Base-by-base conservation (phyloP, 352 stramenopile genomes). In the Phytopythium litorale region DNA sequence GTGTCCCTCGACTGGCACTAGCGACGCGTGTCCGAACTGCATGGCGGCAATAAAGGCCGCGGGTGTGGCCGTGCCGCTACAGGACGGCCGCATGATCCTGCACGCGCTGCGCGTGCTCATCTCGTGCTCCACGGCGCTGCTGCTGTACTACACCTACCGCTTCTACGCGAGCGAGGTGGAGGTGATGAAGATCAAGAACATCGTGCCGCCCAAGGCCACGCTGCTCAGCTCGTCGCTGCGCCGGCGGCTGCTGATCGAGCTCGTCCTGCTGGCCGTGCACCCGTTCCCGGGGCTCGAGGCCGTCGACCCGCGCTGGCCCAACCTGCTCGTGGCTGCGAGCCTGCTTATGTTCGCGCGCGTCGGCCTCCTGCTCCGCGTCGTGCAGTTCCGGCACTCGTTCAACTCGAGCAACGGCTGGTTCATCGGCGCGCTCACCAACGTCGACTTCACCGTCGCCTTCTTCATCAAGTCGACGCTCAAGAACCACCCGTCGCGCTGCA, bases 361-460 rank as follows among this genome's bases (percentile, higher is more conserved):
- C 19, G 72, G 56, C 46, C 71, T 92, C 58, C 51, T 85, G 11
- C 37, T 88, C 16, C 78, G 81, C 25, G 74, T 89, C 28, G 70
- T 88, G 46, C 70, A 87, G 55, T 84, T 82, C 58, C 79, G 73
- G 46, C 81, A 79, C 67, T 79, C 81, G 63, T 89, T 93, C 68
- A 93, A 91, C 58, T 81, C 80, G 57, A 91, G 73, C 70, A 91
- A 91, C 60, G 80, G 81, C 45, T 89, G 81, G 80, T 93, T 93
- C 67, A 91, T 93, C 60, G 69, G 78, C 37, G 66, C 84, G 50
- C 71, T 91, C 48, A 93, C 84, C 23, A 91, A 91, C 53, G 79
- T 93, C 32, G 80, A 93, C 63, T 93, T 89, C 67, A 84, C 72
- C 13, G 35, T 69, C 19, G 69, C 75, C 15, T 93, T 89, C 66